Evolutionary conservation across 2,329 filamentous ascomycete genomes (phyloP).

Genomic region (Calonectria hongkongensis): DNA sequence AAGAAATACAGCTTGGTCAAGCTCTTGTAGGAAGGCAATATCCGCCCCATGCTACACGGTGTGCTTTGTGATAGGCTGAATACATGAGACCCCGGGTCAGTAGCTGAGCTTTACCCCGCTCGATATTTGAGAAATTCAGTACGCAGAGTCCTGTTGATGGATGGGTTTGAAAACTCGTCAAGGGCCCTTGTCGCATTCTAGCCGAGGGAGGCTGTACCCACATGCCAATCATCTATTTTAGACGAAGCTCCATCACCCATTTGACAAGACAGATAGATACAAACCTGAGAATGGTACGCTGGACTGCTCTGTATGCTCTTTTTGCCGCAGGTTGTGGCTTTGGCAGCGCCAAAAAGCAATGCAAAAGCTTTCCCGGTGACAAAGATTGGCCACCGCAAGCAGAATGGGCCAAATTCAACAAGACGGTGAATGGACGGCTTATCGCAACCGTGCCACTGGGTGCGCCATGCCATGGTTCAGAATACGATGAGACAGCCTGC

Average conservation of each 20-base stretch:
- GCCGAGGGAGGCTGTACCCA: neutral
- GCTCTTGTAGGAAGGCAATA: neutral
- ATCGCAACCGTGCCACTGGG: constrained; percentile 24
- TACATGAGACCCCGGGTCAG: no score
- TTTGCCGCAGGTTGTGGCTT: neutral
- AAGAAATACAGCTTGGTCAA: neutral
- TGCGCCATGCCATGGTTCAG: constrained; percentile 69
- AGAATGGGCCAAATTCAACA: constrained; percentile 10
- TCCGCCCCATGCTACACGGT: neutral
- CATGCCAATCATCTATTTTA: neutral
- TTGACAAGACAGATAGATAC: neutral
- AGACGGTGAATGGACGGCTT: constrained; percentile 1
- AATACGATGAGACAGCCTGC: constrained; percentile 67
- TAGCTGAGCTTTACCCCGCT: no score
- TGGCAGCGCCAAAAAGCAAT: neutral
- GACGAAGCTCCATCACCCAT: neutral
- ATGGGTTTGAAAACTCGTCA: no score
- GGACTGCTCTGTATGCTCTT: neutral
- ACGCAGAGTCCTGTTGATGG: no score
- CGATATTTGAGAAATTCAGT: no score
- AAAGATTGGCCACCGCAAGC: neutral
- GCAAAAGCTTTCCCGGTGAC: constrained; percentile 20
- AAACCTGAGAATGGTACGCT: neutral
- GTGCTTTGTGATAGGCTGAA: neutral
- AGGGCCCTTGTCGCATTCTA: no score